These are phyloP conservation scores for Dendrobium catenatum DNA, from an alignment of 106 monocot species.

Conservation along the genomic window DNA sequence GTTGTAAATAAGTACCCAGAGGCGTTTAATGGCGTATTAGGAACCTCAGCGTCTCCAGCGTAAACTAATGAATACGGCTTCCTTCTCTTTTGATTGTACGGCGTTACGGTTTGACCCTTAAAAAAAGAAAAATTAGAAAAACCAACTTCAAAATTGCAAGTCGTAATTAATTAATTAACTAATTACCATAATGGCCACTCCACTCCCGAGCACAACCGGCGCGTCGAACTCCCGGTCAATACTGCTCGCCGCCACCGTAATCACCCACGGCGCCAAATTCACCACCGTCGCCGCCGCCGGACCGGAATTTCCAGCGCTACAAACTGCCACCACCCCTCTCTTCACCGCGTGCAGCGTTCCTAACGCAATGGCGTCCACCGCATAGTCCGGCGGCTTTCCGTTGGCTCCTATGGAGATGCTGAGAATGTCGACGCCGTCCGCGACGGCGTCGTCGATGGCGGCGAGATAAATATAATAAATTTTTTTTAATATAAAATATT, in stretches of 20 bases:
- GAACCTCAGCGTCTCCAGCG: conserved; percentile 56
- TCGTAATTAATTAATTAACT: not conserved
- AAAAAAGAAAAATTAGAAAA: not conserved
- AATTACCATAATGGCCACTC: conserved; percentile 35
- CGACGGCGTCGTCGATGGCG: conserved; percentile 77
- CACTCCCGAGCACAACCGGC: conserved; percentile 43
- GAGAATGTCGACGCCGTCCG: conserved; percentile 71
- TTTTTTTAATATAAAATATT: no score
- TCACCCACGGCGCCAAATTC: conserved; percentile 84
- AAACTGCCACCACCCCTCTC: conserved; percentile 45
- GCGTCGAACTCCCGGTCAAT: conserved; percentile 64
- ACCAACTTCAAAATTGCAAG: not conserved
- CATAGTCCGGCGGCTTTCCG: conserved; percentile 16
- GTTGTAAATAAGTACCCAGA: conserved; percentile 32
- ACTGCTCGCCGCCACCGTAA: conserved; percentile 84
- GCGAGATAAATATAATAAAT: not conserved
- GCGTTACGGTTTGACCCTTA: conserved; percentile 77
- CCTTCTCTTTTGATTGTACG: conserved; percentile 26
- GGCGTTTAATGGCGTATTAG: conserved; percentile 38
- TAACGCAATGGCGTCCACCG: conserved; percentile 52
- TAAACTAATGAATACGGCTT: conserved; percentile 50
- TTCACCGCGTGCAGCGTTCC: conserved; percentile 68
- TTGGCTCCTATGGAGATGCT: conserved; percentile 70
- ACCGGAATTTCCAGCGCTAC: conserved; percentile 73
- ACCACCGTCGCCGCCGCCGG: conserved; percentile 46